Base-by-base conservation (phyloP, 805 yeast genomes). In the Starmerella floricola region DNA sequence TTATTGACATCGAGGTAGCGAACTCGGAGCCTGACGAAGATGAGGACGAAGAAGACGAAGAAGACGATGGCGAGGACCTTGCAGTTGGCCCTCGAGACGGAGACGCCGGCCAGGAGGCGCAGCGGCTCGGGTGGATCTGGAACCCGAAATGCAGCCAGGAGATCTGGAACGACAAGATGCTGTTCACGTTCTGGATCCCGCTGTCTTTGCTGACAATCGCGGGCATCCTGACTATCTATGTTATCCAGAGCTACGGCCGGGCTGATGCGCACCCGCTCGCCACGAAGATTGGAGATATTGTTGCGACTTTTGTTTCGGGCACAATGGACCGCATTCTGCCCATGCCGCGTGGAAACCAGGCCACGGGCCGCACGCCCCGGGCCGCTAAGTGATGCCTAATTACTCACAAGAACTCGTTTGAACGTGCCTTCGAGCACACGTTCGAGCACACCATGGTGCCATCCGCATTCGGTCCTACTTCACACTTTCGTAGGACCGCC, bases 111-210 rank as follows among this genome's bases (percentile, higher is more conserved):
- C 29, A 23, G n/a, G 4, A 12, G 15, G 5, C 16, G 6, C 16
- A 8, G 26, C 8, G 23, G 32, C 6, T 19, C 6, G 23, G 23
- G 18, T 34, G 29, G 29, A 21, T 4, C 5, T n/a, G 20, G 18
- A 15, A 16, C 19, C 27, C 28, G 29, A 19, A 13, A 20, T 8
- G 6, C 19, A 31, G 12, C 27, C 36, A 19, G 27, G 21, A 6
- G 11, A 19, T 19, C 27, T 20, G 27, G 36, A 80, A 84, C 54
- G 96, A 87, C 61, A 79, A 74, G 55, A 79, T 85, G 83, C 67
- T 87, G 49, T 63, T 84, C 47, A 83, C 87, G 59, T 86, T 87
- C 70, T 87, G 96, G 96, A 62, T 86, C 44, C 96, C 96, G 12
- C 70, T 82, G 30, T 62, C 84, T 40, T 52, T 78, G 17, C 50